phyloP scores from a whole-genome alignment of 257 asterid species.

The Prunella vulgaris region DNA sequence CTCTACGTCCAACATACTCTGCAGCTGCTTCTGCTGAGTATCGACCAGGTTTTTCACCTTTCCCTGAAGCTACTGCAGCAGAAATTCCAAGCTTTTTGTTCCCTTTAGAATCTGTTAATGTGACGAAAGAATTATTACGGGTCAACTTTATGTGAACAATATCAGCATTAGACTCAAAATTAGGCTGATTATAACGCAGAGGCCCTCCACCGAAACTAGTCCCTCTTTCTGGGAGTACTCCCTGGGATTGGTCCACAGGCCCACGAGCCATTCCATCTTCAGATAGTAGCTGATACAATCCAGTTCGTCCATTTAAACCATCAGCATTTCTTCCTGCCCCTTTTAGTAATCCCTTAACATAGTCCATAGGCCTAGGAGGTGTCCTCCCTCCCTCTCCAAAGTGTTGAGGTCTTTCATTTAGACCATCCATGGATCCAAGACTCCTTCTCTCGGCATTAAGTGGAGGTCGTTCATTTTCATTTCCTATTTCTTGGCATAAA shows the following conservation, averaged over 20 bases:
- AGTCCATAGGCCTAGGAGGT: conserved; percentile 1
- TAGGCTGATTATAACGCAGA: conserved; percentile 16
- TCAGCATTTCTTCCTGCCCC: neutral
- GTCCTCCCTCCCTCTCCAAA: conserved; percentile 27
- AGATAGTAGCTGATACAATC: neutral
- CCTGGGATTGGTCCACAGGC: conserved; percentile 9
- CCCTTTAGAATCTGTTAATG: conserved; percentile 79
- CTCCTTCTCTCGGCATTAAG: conserved; percentile 9
- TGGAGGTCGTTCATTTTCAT: neutral
- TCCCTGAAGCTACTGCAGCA: conserved; percentile 67
- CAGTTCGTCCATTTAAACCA: conserved; percentile 12
- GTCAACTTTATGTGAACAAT: conserved; percentile 80
- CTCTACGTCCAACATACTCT: conserved; percentile 75
- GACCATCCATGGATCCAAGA: conserved; percentile 17
- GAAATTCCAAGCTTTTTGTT: conserved; percentile 62
- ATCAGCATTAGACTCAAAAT: conserved; percentile 70
- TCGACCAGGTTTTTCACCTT: conserved; percentile 59
- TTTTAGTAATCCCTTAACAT: conserved; percentile 13
- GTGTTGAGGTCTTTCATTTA: neutral
- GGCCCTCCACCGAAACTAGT: neutral
- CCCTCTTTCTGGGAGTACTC: conserved; percentile 15
- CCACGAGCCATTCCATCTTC: neutral
- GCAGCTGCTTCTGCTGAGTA: conserved; percentile 81
- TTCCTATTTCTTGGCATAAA: neutral
- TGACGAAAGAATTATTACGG: conserved; percentile 76